Percentiles rank a stretch among this genome's conserved stretches.
These are phyloP conservation scores for Malassezia japonica DNA, from an alignment of 1,284 basidiomycete genomes.

Conservation along the genomic window DNA sequence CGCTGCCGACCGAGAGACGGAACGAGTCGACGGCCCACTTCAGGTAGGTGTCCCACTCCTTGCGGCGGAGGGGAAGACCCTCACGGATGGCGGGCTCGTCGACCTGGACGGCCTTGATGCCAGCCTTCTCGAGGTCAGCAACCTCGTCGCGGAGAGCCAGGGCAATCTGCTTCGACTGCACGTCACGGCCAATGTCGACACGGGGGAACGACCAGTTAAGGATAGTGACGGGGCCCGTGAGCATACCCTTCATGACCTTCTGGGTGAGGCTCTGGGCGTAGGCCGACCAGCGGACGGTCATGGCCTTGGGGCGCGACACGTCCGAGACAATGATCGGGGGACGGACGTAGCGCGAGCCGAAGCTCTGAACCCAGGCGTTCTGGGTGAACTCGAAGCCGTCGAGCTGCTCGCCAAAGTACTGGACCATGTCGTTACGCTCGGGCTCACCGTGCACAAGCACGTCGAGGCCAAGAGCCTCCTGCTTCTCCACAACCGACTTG, in stretches of 20 bases:
- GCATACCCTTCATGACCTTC: conserved; percentile 98
- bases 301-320: conserved; percentile 81
- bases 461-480: conserved; percentile 91
- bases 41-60: conserved; percentile 45
- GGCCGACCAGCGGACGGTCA: conserved; percentile 94
- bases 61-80: conserved; percentile 54
- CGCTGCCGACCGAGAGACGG: conserved; percentile 43
- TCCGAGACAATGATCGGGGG: conserved; percentile 98
- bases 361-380: conserved; percentile 99
- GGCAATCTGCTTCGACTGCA: conserved; percentile 97
- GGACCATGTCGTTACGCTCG: conserved; percentile 97
- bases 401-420: conserved; percentile 98
- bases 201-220: conserved; percentile 99
- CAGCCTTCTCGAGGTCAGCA: conserved; percentile 89
- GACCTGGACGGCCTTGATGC: conserved; percentile 96
- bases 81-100: conserved; percentile 99
- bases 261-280: conserved; percentile 91
- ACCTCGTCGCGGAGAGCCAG: conserved; percentile 98
- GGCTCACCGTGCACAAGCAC: conserved; percentile 98
- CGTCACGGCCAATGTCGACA: conserved; percentile 88
- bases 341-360: conserved; percentile 78
- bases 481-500: conserved; percentile 83
- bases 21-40: conserved; percentile 48
- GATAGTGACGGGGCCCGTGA: conserved; percentile 66
- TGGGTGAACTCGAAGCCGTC: conserved; percentile 95